These are phyloP conservation scores for Artemisia argyi DNA, from an alignment of 129 eudicot species.

Conservation along the genomic window DNA sequence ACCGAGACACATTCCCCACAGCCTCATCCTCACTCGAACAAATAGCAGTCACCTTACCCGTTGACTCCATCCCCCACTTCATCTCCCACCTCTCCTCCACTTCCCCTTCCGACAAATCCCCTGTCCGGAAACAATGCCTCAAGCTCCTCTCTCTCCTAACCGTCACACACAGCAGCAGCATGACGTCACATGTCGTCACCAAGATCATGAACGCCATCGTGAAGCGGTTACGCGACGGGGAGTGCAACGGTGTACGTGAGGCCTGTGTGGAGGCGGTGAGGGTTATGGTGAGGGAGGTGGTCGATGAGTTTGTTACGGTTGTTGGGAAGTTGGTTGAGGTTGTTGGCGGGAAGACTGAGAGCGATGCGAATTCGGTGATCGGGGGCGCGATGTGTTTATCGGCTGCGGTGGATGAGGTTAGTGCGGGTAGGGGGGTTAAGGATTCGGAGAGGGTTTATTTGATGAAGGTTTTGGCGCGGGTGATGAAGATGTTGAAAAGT, in stretches of 20 bases:
- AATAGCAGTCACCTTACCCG: not conserved
- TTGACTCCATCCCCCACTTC: constrained; percentile 58
- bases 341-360: constrained; percentile 56
- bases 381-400: constrained; percentile 75
- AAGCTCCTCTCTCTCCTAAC: constrained; percentile 57
- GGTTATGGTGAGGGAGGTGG: constrained; percentile 34
- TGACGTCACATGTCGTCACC: constrained; percentile 49
- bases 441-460: constrained; percentile 56
- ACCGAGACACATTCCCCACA: constrained; percentile 72
- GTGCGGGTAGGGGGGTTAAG: constrained; percentile 14
- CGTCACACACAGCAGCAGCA: constrained; percentile 50
- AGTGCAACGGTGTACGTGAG: constrained; percentile 58
- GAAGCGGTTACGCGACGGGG: constrained; percentile 79
- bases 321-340: constrained; percentile 33
- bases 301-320: too few species aligned
- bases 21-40: constrained; percentile 69
- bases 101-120: constrained; percentile 66
- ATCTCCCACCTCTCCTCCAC: constrained; percentile 63
- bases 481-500: constrained; percentile 51
- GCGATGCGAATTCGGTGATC: constrained; percentile 62
- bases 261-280: constrained; percentile 64
- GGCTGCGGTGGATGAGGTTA: constrained; percentile 41
- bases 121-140: constrained; percentile 73
- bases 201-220: constrained; percentile 61
- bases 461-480: constrained; percentile 54